Evolutionary conservation across 768 basidiomycete genomes (phyloP), one percentile per base, ranked within the genome.

Genomic region (Suillus cothurnatus): DNA sequence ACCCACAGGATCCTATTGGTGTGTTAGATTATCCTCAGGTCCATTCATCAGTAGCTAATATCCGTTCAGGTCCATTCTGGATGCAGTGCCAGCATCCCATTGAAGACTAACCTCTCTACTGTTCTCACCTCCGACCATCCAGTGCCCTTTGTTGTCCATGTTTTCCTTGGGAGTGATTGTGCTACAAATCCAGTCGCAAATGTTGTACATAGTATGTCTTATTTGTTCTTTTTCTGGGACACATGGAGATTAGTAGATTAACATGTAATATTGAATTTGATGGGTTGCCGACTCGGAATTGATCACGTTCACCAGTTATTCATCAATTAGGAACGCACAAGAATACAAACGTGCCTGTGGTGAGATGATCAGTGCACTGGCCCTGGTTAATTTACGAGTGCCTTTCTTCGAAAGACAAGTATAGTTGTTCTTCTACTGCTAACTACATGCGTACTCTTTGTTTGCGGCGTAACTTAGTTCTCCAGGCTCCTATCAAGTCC

Each of bases 1-100:
- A 85, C n/a, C 56, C 61, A 4, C 74, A 79, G 38, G 84, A 85
- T 68, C 84, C 84, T 0, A 78, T 85, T 49, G 84, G 84, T 84
- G 12, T 32, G 72, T 41, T 28, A 6, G 23, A 17, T 15, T 23
- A 34, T 41, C 6, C 9, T 52, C 19, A 4, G 6, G 31, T 9
- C 11, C 11, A 14, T 31, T 41, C 12, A 55, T 62, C 19, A 59
- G 39, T 3, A 19, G 11, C 28, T 59, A 31, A 59, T 15, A 6
- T 17, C 39, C 9, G 19, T 3, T 19, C 45, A 76, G 76, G 75
- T 11, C 70, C 75, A 1, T 72, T 76, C 36, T 76, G 76, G 76
- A 39, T 76, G 68, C 66, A 69, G 58, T 73, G 75, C 5, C 68
- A 71, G 43, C 31, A 67, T 39, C 52, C 72, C 11, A 49, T 71